Percentiles rank a stretch among this genome's conserved stretches.
These are phyloP conservation scores for Vachellia pachyceras DNA, from an alignment of 306 rosid species.

Conservation along the genomic window DNA sequence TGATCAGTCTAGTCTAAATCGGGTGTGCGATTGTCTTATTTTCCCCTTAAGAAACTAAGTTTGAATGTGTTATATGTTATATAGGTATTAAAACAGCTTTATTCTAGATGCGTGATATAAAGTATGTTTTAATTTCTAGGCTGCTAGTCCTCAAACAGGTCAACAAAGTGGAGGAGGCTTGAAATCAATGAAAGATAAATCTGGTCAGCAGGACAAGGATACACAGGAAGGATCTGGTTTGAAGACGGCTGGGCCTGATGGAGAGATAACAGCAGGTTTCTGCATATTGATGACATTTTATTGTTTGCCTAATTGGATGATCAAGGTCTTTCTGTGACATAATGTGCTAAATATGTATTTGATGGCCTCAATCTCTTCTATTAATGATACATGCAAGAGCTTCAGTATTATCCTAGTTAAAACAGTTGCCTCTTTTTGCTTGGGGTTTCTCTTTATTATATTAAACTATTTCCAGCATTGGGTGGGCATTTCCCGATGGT, in stretches of 20 bases:
- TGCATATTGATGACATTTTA: constrained; percentile 1
- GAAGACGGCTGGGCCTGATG: constrained; percentile 66
- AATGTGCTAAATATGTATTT: not conserved
- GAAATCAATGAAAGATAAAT: constrained; percentile 65
- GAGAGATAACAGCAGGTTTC: constrained; percentile 65
- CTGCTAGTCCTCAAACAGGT: constrained; percentile 64
- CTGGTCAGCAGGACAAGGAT: constrained; percentile 59
- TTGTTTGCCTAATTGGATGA: not conserved
- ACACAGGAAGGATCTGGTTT: constrained; percentile 52
- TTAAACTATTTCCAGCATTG: not conserved
- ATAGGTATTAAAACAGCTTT: constrained; percentile 16
- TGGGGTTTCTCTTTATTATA: not conserved
- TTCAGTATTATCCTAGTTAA: not conserved
- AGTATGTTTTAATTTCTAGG: constrained; percentile 46
- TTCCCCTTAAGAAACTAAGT: not conserved
- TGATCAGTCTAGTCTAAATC: constrained; percentile 56
- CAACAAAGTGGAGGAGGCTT: constrained; percentile 65
- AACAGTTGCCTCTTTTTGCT: not conserved
- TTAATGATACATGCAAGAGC: not conserved
- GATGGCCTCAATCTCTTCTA: not conserved
- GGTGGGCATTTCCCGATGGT: not conserved
- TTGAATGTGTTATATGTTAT: constrained; percentile 24
- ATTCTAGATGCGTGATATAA: constrained; percentile 15
- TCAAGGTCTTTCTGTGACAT: not conserved
- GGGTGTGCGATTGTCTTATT: constrained; percentile 45